Evolutionary conservation across 495 filamentous ascomycete species (phyloP), one percentile per base, ranked within the genome.

Genomic region (Ascodesmis nigricans): DNA sequence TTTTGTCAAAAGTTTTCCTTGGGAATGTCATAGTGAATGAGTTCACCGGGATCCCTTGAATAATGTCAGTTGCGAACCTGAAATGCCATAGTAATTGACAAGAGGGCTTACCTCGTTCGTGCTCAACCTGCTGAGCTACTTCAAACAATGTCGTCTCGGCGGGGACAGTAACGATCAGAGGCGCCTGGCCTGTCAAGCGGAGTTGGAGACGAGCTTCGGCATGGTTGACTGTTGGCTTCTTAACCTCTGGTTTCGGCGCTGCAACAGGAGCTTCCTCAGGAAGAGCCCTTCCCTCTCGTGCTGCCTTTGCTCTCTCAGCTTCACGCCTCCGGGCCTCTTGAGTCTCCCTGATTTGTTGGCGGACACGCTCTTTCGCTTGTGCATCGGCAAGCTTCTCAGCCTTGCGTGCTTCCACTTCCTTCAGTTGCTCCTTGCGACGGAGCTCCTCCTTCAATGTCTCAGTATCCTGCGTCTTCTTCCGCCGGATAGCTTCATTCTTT

Each of bases 101-200:
- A 20, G 31, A 10, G 35, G 16, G 13, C n/a, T 15, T 43, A 42
- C 47, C 49, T 26, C 40, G 29, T 6, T 64, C 50, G 7, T 42
- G 34, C 47, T 66, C 62, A 21, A 95, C 50, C 39, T 69, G 62
- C 33, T 75, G 67, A 5, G 75, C 81, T 19, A 99, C 81, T 56
- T 99, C 90, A 47, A 92, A 91, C 10, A 99, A 61, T 0, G 90
- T 99, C 5, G 78, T 90, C 13, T 78, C 75, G 4, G 72, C 80
- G 0, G 78, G 69, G 32, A 84, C 71, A 1, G 71, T 78, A 61
- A 91, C 92, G 56, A 74, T 67, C 21, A 91, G 54, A 31, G 47
- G 49, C 15, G 40, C 19, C 27, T 70, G 80, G 10, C 80, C 78
- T 13, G 55, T 55, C 0, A 73, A 77, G 51, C 91, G 81, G 43